Base-by-base conservation (phyloP, 1,284 basidiomycete genomes). In the Rhodotorula sp. region DNA sequence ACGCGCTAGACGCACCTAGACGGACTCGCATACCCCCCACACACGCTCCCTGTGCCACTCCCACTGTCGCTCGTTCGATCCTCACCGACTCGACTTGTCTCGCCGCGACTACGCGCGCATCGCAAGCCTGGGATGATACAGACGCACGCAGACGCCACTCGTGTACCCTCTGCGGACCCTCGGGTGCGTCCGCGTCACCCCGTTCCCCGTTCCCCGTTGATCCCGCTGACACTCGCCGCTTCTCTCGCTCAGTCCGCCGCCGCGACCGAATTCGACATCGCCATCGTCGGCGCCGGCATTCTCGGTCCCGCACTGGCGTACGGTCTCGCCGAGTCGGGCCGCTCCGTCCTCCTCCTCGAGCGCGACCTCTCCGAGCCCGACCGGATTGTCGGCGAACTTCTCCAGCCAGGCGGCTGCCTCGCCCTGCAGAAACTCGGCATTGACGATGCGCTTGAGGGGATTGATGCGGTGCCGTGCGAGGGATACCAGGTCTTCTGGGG, bases 301-400 rank as follows among this genome's bases (percentile, higher is more conserved):
- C 91, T 91, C 30, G 94, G 94, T 68, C 88, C 75, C 7, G 88
- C 88, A 2, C 84, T 94, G 44, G 87, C 82, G 37, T 82, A 81
- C 76, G 77, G 80, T 1, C 80, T 84, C 44, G 80, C 81, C 4
- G 67, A 78, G 50, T 73, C 79, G 0, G 80, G 80, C 16, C 80
- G 82, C 16, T 70, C 86, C n/a, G 87, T 94, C 70, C 88, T 88
- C 28, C 82, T 95, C 4, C 82, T 96, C 69, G 92, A 96, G 81
- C 87, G 94, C 7, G 95, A 95, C 51, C 85, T 98, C 18, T 84
- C 88, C 0, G 90, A 94, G 80, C 95, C 96, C 0, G 93, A 98
- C 84, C 87, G 95, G 31, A 98, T 99, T 76, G 95, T 99, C 50
- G 95, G 96, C 48, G 96, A 99, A 81, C 87, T 99, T 2, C 83